These are phyloP conservation scores for Pleurotus salmoneostramineus DNA, from an alignment of 768 basidiomycete genomes.

Conservation along the genomic window DNA sequence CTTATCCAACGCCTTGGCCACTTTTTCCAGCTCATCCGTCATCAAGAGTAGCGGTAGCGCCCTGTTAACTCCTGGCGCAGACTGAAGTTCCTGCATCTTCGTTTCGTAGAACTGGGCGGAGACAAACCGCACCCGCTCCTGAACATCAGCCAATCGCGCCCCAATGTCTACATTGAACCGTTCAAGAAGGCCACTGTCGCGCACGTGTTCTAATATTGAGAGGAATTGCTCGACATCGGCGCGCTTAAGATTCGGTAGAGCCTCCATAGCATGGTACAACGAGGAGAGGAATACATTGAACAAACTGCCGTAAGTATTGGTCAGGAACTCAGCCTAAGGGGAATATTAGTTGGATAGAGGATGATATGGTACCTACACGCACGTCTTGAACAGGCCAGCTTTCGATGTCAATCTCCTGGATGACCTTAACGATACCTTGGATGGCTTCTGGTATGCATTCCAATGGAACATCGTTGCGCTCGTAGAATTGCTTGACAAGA, in stretches of 20 bases:
- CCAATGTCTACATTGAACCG: constrained; percentile 71
- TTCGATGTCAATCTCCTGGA: constrained; percentile 65
- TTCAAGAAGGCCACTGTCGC: constrained; percentile 64
- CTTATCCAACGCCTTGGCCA: constrained; percentile 79
- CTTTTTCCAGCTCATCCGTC: constrained; percentile 88
- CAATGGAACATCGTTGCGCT: constrained; percentile 86
- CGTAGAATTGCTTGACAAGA: constrained; percentile 81
- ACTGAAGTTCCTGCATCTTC: constrained; percentile 60
- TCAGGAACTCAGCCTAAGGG: constrained; percentile 61
- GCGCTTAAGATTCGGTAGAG: constrained; percentile 68
- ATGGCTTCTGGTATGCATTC: constrained; percentile 94
- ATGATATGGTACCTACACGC: constrained; percentile 25
- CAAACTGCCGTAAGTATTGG: constrained; percentile 63
- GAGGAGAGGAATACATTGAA: constrained; percentile 86
- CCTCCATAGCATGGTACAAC: constrained; percentile 81
- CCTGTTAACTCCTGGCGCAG: constrained; percentile 73
- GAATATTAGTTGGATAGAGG: background rate
- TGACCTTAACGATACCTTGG: constrained; percentile 63
- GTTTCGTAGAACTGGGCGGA: constrained; percentile 57
- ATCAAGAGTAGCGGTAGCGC: constrained; percentile 79
- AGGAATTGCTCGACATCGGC: constrained; percentile 66
- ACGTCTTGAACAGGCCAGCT: constrained; percentile 85
- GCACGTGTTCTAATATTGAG: constrained; percentile 65
- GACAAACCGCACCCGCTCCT: constrained; percentile 59
- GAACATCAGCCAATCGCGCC: constrained; percentile 63